Evolutionary conservation across 2,329 filamentous ascomycete species (phyloP).

Genomic region (Fusarium incarnatum): DNA sequence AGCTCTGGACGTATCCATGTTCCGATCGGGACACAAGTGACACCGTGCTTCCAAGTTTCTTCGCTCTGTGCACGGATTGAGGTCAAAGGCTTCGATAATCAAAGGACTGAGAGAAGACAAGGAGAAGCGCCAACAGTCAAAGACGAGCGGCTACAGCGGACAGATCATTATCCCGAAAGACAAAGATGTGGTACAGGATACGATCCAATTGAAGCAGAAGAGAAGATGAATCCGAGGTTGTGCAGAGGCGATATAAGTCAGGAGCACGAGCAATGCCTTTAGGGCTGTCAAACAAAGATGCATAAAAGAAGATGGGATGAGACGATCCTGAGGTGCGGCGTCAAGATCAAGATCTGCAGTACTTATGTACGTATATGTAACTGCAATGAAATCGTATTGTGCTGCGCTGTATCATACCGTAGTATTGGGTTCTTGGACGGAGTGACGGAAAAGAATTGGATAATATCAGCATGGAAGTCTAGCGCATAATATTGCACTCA

Average conservation of each 20-base stretch:
- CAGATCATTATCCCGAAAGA: neutral
- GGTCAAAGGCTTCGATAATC: slow-evolving; percentile 32
- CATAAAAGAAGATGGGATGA: slow-evolving; percentile 24
- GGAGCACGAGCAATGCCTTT: slow-evolving; percentile 17
- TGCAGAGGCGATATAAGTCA: slow-evolving; percentile 11
- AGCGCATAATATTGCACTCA: slow-evolving; percentile 34
- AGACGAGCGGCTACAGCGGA: slow-evolving; percentile 12
- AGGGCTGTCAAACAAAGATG: slow-evolving; percentile 33
- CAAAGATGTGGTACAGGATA: slow-evolving; percentile 12
- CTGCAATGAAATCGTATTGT: slow-evolving; percentile 1
- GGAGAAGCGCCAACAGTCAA: neutral
- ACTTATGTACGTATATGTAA: neutral
- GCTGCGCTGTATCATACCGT: neutral
- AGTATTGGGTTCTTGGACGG: neutral
- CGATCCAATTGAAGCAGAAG: neutral
- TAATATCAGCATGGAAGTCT: neutral
- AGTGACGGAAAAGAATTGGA: neutral
- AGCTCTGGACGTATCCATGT: slow-evolving; percentile 12
- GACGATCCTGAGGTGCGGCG: slow-evolving; percentile 25
- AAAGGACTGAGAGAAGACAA: neutral
- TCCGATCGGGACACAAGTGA: slow-evolving; percentile 19
- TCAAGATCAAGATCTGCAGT: slow-evolving; percentile 18
- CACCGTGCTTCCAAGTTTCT: slow-evolving; percentile 32
- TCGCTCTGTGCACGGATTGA: slow-evolving; percentile 29
- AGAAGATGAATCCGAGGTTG: slow-evolving; percentile 17